These are phyloP conservation scores for Plantago major DNA, from an alignment of 257 asterid genomes.

Conservation along the genomic window DNA sequence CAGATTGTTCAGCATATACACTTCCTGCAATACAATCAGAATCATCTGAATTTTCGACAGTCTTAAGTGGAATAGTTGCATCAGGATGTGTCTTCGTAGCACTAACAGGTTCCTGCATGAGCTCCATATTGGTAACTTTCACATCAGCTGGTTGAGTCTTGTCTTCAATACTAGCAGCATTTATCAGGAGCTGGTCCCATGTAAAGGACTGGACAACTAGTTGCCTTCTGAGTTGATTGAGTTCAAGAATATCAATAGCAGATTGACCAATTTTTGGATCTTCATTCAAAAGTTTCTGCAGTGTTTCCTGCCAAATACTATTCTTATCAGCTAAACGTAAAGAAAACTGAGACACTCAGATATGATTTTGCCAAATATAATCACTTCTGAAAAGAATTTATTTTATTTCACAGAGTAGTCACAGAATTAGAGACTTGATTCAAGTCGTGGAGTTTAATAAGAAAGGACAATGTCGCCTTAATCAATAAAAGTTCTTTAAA, in stretches of 20 bases:
- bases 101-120: slow-evolving; percentile 30
- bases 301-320: slow-evolving; percentile 51
- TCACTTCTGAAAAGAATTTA: not conserved
- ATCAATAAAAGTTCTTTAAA: not conserved
- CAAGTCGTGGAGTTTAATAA: not conserved
- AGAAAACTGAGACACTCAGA: slow-evolving; percentile 1
- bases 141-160: slow-evolving; percentile 28
- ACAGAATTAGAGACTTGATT: not conserved
- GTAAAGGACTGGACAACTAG: slow-evolving; percentile 69
- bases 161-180: slow-evolving; percentile 44
- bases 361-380: not conserved
- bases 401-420: not conserved
- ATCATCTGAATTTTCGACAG: slow-evolving; percentile 18
- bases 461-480: slow-evolving; percentile 3
- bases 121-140: slow-evolving; percentile 31
- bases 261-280: slow-evolving; percentile 63
- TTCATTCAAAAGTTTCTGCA: slow-evolving; percentile 47
- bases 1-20: slow-evolving; percentile 32
- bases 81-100: slow-evolving; percentile 33
- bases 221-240: slow-evolving; percentile 72
- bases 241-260: slow-evolving; percentile 66
- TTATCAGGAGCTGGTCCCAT: slow-evolving; percentile 84
- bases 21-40: slow-evolving; percentile 29
- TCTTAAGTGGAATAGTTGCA: slow-evolving; percentile 26
- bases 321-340: slow-evolving; percentile 21